Conservation (phyloP, 2,329 filamentous ascomycete genomes). For the Aureobasidium sp. region DNA sequence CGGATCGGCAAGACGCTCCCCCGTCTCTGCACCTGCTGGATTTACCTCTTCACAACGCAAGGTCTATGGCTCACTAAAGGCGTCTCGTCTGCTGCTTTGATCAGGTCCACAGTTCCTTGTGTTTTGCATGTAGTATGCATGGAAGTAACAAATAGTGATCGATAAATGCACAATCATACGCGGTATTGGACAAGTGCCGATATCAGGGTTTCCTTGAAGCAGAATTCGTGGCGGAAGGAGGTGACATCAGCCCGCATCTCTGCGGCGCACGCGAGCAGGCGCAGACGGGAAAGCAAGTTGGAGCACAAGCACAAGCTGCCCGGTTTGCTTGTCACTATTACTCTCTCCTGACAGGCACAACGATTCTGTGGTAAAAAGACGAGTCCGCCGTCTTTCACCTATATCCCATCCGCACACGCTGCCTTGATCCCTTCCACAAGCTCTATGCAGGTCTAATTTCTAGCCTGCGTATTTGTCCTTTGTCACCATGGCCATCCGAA, state of each 20-base stretch:
- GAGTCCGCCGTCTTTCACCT: neutral
- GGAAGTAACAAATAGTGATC: neutral
- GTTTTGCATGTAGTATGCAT: neutral
- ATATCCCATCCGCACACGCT: neutral
- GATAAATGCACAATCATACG: neutral
- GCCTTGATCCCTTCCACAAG: neutral
- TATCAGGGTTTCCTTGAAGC: neutral
- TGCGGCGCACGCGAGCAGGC: constrained; percentile 3
- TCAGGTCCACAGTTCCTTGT: neutral
- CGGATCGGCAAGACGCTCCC: neutral
- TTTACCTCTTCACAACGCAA: neutral
- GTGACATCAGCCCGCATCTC: neutral
- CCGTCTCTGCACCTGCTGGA: neutral
- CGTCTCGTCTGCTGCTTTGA: neutral
- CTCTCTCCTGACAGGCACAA: neutral
- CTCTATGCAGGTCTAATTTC: constrained; percentile 5
- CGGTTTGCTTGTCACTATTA: neutral
- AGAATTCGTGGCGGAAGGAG: neutral
- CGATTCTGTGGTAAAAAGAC: neutral
- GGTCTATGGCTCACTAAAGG: neutral
- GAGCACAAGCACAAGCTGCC: constrained; percentile 7
- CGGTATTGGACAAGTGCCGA: neutral
- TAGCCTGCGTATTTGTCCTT: neutral
- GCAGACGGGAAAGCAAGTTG: constrained; percentile 1
- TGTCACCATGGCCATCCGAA: constrained; percentile 13